Conservation (phyloP, 2,329 filamentous ascomycete species). For the Hyphodiscus sp. region DNA sequence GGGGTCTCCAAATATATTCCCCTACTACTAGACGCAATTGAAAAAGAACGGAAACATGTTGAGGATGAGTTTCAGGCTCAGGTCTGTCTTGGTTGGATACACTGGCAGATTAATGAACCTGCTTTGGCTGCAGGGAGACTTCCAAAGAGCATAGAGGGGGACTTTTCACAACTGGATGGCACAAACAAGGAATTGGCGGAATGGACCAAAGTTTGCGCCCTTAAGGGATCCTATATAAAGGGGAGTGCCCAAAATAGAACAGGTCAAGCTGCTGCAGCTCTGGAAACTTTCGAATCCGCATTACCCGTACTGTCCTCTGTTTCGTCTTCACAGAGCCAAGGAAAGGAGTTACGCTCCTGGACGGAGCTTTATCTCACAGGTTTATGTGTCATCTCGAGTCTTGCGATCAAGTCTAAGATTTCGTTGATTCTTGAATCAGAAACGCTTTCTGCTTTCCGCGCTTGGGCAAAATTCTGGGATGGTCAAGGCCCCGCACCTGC, state of each 20-base stretch:
- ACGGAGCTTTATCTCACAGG: conserved; percentile 71
- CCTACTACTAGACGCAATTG: conserved; percentile 48
- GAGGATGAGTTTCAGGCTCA: conserved; percentile 71
- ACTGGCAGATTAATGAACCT: conserved; percentile 71
- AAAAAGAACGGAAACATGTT: conserved; percentile 44
- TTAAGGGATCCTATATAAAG: conserved; percentile 74
- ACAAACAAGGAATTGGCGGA: conserved; percentile 48
- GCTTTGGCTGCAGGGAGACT: conserved; percentile 52
- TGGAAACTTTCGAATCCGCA: conserved; percentile 60
- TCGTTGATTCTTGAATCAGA: conserved; percentile 45
- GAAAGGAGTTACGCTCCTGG: conserved; percentile 68
- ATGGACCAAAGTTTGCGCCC: conserved; percentile 77
- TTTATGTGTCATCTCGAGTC: conserved; percentile 62
- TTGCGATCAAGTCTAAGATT: conserved; percentile 47
- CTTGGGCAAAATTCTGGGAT: conserved; percentile 68
- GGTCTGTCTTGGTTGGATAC: conserved; percentile 77
- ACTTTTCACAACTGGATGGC: conserved; percentile 46
- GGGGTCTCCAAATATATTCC: conserved; percentile 24
- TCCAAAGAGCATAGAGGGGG: conserved; percentile 54
- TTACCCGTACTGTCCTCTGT: conserved; percentile 54
- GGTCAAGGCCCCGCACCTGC: conserved; percentile 35
- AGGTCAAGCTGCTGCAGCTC: conserved; percentile 48
- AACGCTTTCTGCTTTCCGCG: conserved; percentile 51
- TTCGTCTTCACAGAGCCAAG: conserved; percentile 45
- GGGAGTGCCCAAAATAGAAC: conserved; percentile 54